Base-by-base conservation (phyloP, 768 basidiomycete genomes). In the Psilocybe sp. region DNA sequence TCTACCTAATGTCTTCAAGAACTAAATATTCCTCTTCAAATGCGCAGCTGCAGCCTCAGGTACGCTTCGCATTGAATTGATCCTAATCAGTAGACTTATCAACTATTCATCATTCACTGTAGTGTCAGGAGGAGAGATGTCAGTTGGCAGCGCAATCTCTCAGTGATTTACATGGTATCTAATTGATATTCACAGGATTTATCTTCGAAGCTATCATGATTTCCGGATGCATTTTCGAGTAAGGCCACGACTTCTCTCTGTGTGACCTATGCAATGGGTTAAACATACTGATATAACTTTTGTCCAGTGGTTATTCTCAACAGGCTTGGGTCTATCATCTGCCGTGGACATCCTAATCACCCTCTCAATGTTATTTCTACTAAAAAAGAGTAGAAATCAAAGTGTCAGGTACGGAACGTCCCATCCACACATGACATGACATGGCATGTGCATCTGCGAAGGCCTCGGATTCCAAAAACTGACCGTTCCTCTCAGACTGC, bases 221-320 rank as follows among this genome's bases (percentile, higher is more conserved):
- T 59, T 55, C 39, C 51, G 46, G 23, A 40, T 46, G 8, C 46
- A 46, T 13, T 53, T 59, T 36, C 18, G 51, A 13, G 60, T 63
- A 50, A 36, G 46, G 38, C 44, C 16, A 20, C 48, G 43, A 15
- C 23, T 41, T n/a, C 28, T 39, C 13, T 28, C 10, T 15, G 18
- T 8, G 42, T 43, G 15, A 14, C 37, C 14, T 31, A 6, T 31
- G 19, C 16, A 39, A 10, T 46, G 12, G 31, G 23, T 28, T 7
- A 7, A 4, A 7, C 4, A 28, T 28, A 28, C 20, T 37, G 16
- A 34, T 20, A 7, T 19, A 37, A 34, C 15, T 31, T 38, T 14
- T 43, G 36, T 47, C n/a, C n/a, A 79, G 77, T 79, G 77, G 77
- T 55, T 78, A 15, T 78, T 79, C 48, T 77, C 77, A 9, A 64